phyloP scores from a whole-genome alignment of 2,329 filamentous ascomycete species.

The Aureobasidium pullulans region DNA sequence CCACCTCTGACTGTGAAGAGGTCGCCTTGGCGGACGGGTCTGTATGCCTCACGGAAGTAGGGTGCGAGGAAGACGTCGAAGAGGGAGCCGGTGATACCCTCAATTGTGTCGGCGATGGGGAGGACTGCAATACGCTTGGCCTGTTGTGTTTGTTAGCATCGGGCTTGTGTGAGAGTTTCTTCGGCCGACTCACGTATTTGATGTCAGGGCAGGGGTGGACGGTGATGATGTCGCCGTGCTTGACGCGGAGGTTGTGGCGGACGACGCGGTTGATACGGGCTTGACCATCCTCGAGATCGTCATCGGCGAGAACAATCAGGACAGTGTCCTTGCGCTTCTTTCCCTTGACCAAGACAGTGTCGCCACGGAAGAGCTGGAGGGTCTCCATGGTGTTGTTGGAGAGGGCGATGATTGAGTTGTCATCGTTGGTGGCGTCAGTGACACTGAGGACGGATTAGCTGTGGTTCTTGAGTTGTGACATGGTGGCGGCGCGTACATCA shows the following conservation, averaged over 20 bases:
- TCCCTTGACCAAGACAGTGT: constrained; percentile 95
- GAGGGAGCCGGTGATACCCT: constrained; percentile 92
- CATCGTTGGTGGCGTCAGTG: constrained; percentile 97
- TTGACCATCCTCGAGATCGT: constrained; percentile 95
- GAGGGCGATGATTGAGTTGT: constrained; percentile 98
- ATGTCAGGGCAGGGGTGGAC: constrained; percentile 98
- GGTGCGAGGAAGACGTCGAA: constrained; percentile 99
- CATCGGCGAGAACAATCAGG: constrained; percentile 92
- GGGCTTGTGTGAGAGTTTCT: not conserved
- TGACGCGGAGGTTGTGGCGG: constrained; percentile 94
- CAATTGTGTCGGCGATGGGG: constrained; percentile 94
- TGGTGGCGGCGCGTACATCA: constrained; percentile 63
- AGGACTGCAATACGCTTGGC: constrained; percentile 98
- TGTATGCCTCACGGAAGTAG: constrained; percentile 98
- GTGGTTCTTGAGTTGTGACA: not conserved
- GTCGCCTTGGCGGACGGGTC: constrained; percentile 93
- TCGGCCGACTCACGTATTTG: constrained; percentile 77
- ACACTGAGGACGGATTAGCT: constrained; percentile 54
- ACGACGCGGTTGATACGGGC: constrained; percentile 98
- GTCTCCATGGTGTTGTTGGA: constrained; percentile 99
- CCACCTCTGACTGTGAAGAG: constrained; percentile 95
- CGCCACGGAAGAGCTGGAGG: constrained; percentile 95
- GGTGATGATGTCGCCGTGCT: constrained; percentile 96
- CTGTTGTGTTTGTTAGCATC: constrained; percentile 39
- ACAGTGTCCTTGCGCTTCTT: constrained; percentile 99